Percentiles rank a stretch among this genome's conserved stretches.
Conservation (phyloP, 257 asterid genomes). For the Oldenlandia corymbosa region DNA sequence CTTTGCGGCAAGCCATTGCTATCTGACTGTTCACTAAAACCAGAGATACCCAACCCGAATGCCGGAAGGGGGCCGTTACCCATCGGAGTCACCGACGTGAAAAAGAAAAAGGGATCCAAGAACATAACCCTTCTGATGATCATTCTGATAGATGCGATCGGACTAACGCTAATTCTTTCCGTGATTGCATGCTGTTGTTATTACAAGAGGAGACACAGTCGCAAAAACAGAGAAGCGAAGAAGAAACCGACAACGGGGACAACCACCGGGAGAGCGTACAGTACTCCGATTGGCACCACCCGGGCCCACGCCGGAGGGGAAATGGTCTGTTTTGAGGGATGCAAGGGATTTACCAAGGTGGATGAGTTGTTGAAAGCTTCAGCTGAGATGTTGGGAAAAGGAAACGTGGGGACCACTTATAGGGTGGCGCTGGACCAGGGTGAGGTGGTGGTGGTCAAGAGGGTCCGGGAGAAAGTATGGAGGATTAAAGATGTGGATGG, state of each 20-base stretch:
- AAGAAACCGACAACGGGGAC: background rate
- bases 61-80: slow-evolving; percentile 14
- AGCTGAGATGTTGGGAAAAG: slow-evolving; percentile 41
- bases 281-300: background rate
- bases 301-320: slow-evolving; percentile 5
- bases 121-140: slow-evolving; percentile 19
- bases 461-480: slow-evolving; percentile 24
- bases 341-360: slow-evolving; percentile 29
- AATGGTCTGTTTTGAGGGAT: slow-evolving; percentile 33
- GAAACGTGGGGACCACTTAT: slow-evolving; percentile 35
- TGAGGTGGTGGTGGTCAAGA: slow-evolving; percentile 30
- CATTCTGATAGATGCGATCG: slow-evolving; percentile 20
- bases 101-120: slow-evolving; percentile 18
- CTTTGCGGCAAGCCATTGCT: slow-evolving; percentile 34
- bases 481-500: slow-evolving; percentile 28
- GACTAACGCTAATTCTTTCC: slow-evolving; percentile 10
- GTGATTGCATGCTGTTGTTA: slow-evolving; percentile 27
- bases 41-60: slow-evolving; percentile 6
- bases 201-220: slow-evolving; percentile 14
- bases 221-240: slow-evolving; percentile 1
- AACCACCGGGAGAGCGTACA: background rate
- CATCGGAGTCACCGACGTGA: slow-evolving; percentile 14
- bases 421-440: slow-evolving; percentile 32
- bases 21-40: slow-evolving; percentile 11
- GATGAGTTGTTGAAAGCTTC: slow-evolving; percentile 40